A percentile compares a stretch with the other conserved stretches of the same genome.
Conservation (phyloP, 139 green algal species). For the Tetraselmis chui region DNA sequence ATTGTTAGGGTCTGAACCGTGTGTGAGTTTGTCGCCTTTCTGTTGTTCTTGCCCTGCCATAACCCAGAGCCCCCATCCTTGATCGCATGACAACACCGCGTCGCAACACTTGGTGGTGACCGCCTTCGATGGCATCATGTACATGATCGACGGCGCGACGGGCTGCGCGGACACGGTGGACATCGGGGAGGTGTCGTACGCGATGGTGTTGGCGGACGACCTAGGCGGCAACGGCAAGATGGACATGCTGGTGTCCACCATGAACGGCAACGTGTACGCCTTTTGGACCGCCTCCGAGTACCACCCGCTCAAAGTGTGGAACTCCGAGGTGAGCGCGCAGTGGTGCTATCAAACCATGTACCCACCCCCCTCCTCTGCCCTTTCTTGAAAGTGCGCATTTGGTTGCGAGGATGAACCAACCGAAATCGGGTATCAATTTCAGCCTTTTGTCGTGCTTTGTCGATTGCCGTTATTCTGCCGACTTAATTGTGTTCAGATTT, state of each 20-base stretch:
- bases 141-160: conserved; percentile 70
- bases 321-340: conserved; percentile 30
- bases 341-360: neutral
- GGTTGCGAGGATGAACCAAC: too few relatives aligned
- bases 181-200: conserved; percentile 83
- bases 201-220: conserved; percentile 88
- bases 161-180: conserved; percentile 84
- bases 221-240: conserved; percentile 66
- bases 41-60: too few relatives aligned
- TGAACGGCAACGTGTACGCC: conserved; percentile 90
- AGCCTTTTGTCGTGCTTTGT: too few relatives aligned
- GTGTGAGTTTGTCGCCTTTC: too few relatives aligned
- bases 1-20: too few relatives aligned
- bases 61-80: conserved; percentile 13
- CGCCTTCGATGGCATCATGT: conserved; percentile 88
- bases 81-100: neutral
- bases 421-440: too few relatives aligned
- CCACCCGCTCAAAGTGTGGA: conserved; percentile 73
- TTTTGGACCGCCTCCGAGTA: conserved; percentile 65
- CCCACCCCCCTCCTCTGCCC: neutral
- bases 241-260: conserved; percentile 87
- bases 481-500: too few relatives aligned
- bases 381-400: too few relatives aligned
- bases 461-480: too few relatives aligned
- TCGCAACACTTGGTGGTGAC: conserved; percentile 71